Percentiles rank a stretch among this genome's conserved stretches.
phyloP scores from a whole-genome alignment of 2,329 filamentous ascomycete genomes.

The Arachnomyces sp. region DNA sequence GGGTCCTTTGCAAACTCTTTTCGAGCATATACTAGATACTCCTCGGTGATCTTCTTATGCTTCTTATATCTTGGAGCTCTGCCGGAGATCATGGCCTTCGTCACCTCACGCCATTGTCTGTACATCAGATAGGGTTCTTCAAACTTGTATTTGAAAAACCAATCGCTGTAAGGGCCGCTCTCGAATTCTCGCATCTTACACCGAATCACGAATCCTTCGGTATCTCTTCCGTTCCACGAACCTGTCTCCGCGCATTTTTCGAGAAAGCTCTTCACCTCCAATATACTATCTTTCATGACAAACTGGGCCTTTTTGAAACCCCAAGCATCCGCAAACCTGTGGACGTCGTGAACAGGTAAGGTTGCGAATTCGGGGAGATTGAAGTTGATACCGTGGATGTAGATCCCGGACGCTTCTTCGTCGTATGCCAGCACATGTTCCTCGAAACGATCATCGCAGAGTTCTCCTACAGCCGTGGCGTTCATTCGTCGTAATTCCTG shows the following conservation, averaged over 20 bases:
- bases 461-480: conserved; percentile 87
- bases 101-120: conserved; percentile 95
- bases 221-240: conserved; percentile 81
- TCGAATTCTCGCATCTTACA: conserved; percentile 59
- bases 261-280: conserved; percentile 69
- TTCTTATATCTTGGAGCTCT: conserved; percentile 73
- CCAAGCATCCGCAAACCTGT: conserved; percentile 84
- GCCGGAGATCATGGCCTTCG: conserved; percentile 75
- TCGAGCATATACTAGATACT: conserved; percentile 78
- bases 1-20: conserved; percentile 63
- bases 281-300: conserved; percentile 65
- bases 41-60: conserved; percentile 79
- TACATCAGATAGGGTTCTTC: conserved; percentile 99
- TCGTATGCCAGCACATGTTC: conserved; percentile 92
- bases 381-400: conserved; percentile 91
- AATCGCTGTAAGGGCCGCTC: conserved; percentile 63
- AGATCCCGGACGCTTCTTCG: conserved; percentile 75
- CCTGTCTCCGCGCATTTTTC: conserved; percentile 82
- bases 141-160: conserved; percentile 99
- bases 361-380: conserved; percentile 90
- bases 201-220: conserved; percentile 93
- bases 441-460: conserved; percentile 93
- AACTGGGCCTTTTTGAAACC: conserved; percentile 86
- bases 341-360: conserved; percentile 73
- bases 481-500: conserved; percentile 69